A percentile compares a stretch with the other conserved stretches of the same genome.
phyloP scores from a whole-genome alignment of 371 early-diverging fungal genomes.

The Circinella minor region DNA sequence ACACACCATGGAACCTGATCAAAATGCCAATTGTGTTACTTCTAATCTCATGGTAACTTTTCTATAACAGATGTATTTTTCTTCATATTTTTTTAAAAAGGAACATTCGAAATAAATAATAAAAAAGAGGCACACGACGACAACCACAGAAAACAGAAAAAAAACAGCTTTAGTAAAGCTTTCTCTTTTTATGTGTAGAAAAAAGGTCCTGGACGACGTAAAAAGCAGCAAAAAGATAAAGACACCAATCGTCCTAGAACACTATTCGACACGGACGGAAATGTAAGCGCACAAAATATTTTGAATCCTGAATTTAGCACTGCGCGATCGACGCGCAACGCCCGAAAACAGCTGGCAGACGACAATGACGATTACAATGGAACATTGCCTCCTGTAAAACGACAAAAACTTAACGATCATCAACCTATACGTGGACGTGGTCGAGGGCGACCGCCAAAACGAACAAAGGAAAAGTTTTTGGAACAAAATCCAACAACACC shows the following conservation, averaged over 20 bases:
- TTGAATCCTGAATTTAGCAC: slow-evolving; percentile 26
- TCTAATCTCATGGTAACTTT: not conserved
- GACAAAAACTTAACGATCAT: slow-evolving; percentile 9
- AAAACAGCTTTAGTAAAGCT: not conserved
- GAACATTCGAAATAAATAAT: too few relatives aligned
- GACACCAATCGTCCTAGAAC: slow-evolving; percentile 16
- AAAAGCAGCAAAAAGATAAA: not conserved
- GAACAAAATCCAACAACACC: slow-evolving; percentile 29
- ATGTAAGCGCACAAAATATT: slow-evolving; percentile 45
- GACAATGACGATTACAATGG: not conserved
- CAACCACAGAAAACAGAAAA: too few relatives aligned
- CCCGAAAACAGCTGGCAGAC: slow-evolving; percentile 2
- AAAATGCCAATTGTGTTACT: not conserved
- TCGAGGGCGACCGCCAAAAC: slow-evolving; percentile 16
- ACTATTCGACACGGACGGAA: slow-evolving; percentile 54
- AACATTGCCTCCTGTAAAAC: not conserved
- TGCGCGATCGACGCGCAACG: slow-evolving; percentile 20
- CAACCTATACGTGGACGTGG: slow-evolving; percentile 18
- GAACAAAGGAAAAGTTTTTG: slow-evolving; percentile 22
- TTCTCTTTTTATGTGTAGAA: slow-evolving; percentile 4
- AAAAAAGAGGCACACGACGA: too few relatives aligned
- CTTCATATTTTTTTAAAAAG: too few relatives aligned
- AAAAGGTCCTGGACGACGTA: not conserved
- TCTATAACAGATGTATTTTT: too few relatives aligned
- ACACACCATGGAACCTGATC: slow-evolving; percentile 1